Evolutionary conservation across 768 basidiomycete species (phyloP).

Genomic region (Lenzites betulinus): DNA sequence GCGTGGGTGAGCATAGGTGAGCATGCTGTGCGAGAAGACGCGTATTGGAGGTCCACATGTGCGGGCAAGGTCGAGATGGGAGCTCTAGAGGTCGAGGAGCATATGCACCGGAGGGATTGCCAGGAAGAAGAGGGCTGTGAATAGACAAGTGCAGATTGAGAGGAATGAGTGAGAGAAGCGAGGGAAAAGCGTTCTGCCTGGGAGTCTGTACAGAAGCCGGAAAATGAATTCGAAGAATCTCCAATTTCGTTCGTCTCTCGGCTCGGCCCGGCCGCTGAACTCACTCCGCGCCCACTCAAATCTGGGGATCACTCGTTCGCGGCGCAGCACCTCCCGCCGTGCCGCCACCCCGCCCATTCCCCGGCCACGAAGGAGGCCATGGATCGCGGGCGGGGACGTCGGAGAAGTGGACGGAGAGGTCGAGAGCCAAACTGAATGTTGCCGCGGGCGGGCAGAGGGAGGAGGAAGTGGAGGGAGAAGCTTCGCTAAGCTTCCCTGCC

Average conservation of each 20-base stretch:
- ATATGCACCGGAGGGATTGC: neutral
- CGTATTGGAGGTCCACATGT: constrained; percentile 12
- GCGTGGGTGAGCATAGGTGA: constrained; percentile 9
- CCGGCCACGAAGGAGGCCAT: neutral
- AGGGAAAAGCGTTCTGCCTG: constrained; percentile 5
- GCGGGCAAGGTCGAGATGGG: neutral
- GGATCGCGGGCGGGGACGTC: neutral
- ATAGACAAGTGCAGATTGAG: constrained; percentile 2
- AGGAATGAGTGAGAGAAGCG: neutral
- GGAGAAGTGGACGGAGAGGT: neutral
- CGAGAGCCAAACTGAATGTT: neutral
- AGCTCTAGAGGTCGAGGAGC: neutral
- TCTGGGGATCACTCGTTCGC: no score
- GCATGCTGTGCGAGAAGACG: constrained; percentile 19
- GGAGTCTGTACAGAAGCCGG: constrained; percentile 7
- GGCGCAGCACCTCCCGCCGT: no score
- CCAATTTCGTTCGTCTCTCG: constrained; percentile 7
- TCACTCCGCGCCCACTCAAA: constrained; percentile 3
- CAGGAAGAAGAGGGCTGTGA: neutral
- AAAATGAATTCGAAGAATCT: neutral
- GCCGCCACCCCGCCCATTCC: neutral
- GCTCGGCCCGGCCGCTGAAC: constrained; percentile 20
- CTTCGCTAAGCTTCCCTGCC: constrained; percentile 23
- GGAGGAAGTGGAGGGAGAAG: constrained; percentile 3
- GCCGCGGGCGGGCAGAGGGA: neutral